These are phyloP conservation scores for Deinandra increscens DNA, from an alignment of 129 eudicot species.

Conservation along the genomic window DNA sequence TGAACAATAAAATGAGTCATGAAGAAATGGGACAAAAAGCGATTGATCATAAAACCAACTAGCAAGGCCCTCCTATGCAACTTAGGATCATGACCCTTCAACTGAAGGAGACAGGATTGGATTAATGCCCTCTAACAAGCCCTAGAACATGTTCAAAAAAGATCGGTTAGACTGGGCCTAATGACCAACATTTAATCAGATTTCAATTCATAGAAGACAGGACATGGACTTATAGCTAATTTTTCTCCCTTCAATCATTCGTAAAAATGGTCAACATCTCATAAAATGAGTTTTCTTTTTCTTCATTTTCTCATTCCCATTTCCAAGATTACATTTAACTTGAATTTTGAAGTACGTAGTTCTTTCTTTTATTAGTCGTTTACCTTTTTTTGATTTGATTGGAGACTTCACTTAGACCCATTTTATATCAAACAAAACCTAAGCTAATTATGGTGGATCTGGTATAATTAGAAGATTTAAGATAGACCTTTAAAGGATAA, in stretches of 20 bases:
- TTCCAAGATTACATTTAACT: too few species aligned
- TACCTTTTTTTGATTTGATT: too few species aligned
- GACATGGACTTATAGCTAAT: conserved; percentile 10
- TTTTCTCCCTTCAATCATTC: neutral
- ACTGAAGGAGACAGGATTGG: neutral
- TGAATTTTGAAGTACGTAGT: too few species aligned
- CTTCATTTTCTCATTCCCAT: too few species aligned
- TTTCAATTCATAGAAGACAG: neutral
- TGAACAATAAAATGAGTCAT: conserved; percentile 3
- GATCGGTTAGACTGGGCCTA: neutral
- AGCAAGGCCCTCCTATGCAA: neutral
- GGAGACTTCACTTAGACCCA: too few species aligned
- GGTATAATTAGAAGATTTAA: too few species aligned
- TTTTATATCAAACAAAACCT: too few species aligned
- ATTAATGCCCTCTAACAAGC: neutral
- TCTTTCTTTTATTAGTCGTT: too few species aligned
- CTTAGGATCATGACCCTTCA: conserved; percentile 17
- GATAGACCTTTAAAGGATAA: too few species aligned
- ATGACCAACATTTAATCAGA: neutral
- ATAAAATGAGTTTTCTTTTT: too few species aligned
- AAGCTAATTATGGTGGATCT: too few species aligned
- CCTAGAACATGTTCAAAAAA: conserved; percentile 6
- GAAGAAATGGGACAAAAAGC: conserved; percentile 18
- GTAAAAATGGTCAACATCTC: neutral
- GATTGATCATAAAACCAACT: neutral